Evolutionary conservation across 345 rosid genomes (phyloP), one percentile per base, ranked within the genome.

Genomic region (Gossypium sturtianum): DNA sequence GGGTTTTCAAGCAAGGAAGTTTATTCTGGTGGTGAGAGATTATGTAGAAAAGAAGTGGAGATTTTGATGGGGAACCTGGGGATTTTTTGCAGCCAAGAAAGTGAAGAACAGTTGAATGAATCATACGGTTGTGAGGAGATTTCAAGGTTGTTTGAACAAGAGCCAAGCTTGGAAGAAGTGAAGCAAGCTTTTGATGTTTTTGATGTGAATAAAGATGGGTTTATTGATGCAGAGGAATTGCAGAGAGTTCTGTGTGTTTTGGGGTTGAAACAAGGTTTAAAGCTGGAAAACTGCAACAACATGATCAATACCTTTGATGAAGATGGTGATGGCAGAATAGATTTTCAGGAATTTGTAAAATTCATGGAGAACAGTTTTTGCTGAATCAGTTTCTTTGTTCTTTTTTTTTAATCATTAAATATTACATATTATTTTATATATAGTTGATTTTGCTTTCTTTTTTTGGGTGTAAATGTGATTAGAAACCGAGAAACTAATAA

Each of bases 121-220:
- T 57, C 29, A 7, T 79, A 80, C 71, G 76, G 78, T 71, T 72
- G 82, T 17, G 54, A 81, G 57, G 91, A 86, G 74, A 71, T 91
- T 77, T 71, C 83, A 0, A 75, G 77, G 84, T 56, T 91, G 80
- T 91, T 93, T 79, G 91, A 87, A 44, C 96, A 93, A 76, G 96
- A 89, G 81, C 94, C 94, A 0, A 91, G 98, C 75, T 71, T 88
- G 78, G 90, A 85, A 71, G 98, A 93, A 77, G 72, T 88, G 74
- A 91, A 87, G 81, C 88, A 86, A 75, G 88, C 94, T 74, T 93
- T 93, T 76, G 83, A 86, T 57, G 97, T 90, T 68, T 93, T 90
- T 81, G 97, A 93, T 85, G 84, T 78, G 77, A 89, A 93, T 73
- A 78, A 82, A 82, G 96, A 93, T 78, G 94, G 94, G 51, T 91